Evolutionary conservation across 495 filamentous ascomycete species (phyloP), one percentile per base, ranked within the genome.

Genomic region (Amorphotheca resinae): DNA sequence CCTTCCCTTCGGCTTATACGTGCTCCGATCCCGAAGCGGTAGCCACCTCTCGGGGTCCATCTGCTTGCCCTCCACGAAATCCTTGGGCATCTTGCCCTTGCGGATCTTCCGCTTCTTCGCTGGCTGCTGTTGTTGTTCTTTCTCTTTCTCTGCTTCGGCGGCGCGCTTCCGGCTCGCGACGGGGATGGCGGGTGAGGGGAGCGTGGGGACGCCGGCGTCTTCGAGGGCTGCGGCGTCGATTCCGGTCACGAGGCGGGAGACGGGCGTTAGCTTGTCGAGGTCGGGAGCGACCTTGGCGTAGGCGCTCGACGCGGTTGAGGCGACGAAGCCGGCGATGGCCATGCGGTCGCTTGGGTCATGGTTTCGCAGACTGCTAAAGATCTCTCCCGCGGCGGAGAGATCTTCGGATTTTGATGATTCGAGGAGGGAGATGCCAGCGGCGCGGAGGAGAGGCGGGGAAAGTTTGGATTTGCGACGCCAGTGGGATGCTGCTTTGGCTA

Each of bases 41-140:
- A 96, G 61, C 91, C 91, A 99, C 37, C 91, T 65, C 62, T 99
- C 93, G 1, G 84, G 80, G 55, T 96, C 91, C 4, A 82, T 67
- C 33, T 73, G 75, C 69, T 87, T 94, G 52, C 64, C 72, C 26
- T 67, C 65, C 23, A 65, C 84, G 52, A 79, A 87, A 54, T 85
- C 74, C 64, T 88, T 88, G 15, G 88, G 87, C 38, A 93, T 66
- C 32, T 71, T 64, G 6, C 67, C 73, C 55, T 81, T 80, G 36
- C 79, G 70, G 41, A 77, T 65, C 45, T 79, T 79, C 55, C 83
- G 87, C 54, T 73, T 74, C 63, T 70, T 74, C 2, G 61, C 9
- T 9, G 34, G n/a, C 11, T 18, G 34, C 61, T 21, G 58, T 42
- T 18, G 62, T 57, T 5, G 5, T 5, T 64, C 63, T 3, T 48